These are phyloP conservation scores for Diaporthe aspalathi DNA, from an alignment of 2,329 filamentous ascomycete genomes.

Conservation along the genomic window DNA sequence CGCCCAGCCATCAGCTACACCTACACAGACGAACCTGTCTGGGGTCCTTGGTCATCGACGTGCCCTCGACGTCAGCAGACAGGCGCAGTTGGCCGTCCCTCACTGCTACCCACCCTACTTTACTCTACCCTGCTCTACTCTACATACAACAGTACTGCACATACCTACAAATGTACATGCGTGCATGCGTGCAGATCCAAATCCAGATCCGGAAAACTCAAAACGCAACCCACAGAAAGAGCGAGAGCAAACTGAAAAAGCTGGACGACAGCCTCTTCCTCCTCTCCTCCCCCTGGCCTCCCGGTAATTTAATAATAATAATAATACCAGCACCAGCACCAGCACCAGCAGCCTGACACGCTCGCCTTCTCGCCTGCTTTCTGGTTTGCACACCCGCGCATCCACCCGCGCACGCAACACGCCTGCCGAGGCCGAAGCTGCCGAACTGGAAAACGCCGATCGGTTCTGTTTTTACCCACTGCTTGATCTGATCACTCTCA, in stretches of 20 bases:
- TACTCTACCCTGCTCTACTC: too few relatives aligned
- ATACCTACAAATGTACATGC: too few relatives aligned
- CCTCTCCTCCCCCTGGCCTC: not conserved
- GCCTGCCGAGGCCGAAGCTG: slow-evolving; percentile 29
- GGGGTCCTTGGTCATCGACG: slow-evolving; percentile 27
- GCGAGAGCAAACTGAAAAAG: not conserved
- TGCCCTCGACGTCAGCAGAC: slow-evolving; percentile 34
- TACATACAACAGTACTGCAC: not conserved
- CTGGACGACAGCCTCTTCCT: not conserved
- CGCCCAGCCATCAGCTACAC: slow-evolving; percentile 20
- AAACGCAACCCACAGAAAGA: slow-evolving; percentile 1
- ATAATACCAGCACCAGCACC: not conserved
- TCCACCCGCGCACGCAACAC: slow-evolving; percentile 16
- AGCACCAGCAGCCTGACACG: slow-evolving; percentile 18
- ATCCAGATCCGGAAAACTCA: slow-evolving; percentile 6
- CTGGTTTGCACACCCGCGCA: slow-evolving; percentile 5
- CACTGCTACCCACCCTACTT: too few relatives aligned
- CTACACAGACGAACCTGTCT: not conserved
- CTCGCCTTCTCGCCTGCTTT: slow-evolving; percentile 4
- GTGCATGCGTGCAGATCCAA: not conserved
- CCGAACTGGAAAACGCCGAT: slow-evolving; percentile 21
- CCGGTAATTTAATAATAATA: not conserved
- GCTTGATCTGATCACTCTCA: slow-evolving; percentile 7
- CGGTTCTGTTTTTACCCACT: slow-evolving; percentile 21
- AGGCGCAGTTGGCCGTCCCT: slow-evolving; percentile 26